Conservation (phyloP, 2,329 filamentous ascomycete species). For the Hirsutella thompsonii region DNA sequence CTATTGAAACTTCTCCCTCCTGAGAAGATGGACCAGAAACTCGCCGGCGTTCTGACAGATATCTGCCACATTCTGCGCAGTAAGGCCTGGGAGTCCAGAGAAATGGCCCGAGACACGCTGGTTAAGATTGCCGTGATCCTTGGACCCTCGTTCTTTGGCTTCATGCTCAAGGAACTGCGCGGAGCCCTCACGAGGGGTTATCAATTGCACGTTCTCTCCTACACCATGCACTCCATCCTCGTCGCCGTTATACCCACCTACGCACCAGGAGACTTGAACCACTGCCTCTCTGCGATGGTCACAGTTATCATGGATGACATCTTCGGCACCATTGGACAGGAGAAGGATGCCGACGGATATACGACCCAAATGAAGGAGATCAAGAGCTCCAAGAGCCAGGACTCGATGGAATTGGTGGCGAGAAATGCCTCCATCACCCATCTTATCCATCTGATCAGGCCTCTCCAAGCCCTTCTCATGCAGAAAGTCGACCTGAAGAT, state of each 20-base stretch:
- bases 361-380: constrained; percentile 93
- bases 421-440: constrained; percentile 65
- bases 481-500: constrained; percentile 77
- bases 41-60: constrained; percentile 79
- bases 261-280: constrained; percentile 74
- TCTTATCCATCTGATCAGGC: constrained; percentile 63
- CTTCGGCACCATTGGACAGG: constrained; percentile 81
- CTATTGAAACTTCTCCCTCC: constrained; percentile 69
- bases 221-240: constrained; percentile 84
- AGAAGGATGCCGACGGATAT: constrained; percentile 96
- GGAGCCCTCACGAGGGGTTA: constrained; percentile 75
- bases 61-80: constrained; percentile 88
- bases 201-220: constrained; percentile 89
- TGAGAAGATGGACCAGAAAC: constrained; percentile 56
- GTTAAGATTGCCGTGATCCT: constrained; percentile 71
- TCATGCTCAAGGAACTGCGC: constrained; percentile 83
- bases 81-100: constrained; percentile 75
- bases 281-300: constrained; percentile 68
- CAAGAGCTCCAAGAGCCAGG: constrained; percentile 95
- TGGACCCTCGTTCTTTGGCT: constrained; percentile 73
- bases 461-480: constrained; percentile 63
- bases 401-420: constrained; percentile 89
- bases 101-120: constrained; percentile 81
- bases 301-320: constrained; percentile 93
- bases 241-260: constrained; percentile 62